Evolutionary conservation across 1,284 basidiomycete genomes (phyloP).

Genomic region (Rhizoctonia solani): DNA sequence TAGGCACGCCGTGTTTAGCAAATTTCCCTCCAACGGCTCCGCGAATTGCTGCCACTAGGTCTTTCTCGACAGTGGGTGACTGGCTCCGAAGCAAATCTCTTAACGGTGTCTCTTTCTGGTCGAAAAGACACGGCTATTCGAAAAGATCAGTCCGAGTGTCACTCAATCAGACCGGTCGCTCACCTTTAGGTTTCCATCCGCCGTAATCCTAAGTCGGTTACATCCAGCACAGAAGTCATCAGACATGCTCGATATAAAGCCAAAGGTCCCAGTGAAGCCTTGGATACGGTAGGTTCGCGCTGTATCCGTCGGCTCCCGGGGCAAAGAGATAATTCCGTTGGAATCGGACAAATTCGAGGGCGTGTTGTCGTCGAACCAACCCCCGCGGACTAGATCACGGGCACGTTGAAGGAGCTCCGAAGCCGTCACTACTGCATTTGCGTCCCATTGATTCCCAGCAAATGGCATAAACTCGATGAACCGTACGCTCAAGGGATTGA

Average conservation of each 20-base stretch:
- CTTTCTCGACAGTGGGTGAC: slow-evolving; percentile 54
- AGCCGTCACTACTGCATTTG: slow-evolving; percentile 8
- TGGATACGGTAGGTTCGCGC: slow-evolving; percentile 78
- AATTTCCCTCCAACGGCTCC: slow-evolving; percentile 73
- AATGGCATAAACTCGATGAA: slow-evolving; percentile 97
- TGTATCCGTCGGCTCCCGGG: slow-evolving; percentile 70
- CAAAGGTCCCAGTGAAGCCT: slow-evolving; percentile 72
- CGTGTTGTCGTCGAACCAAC: slow-evolving; percentile 18
- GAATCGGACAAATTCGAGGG: slow-evolving; percentile 44
- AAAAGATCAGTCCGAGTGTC: not conserved
- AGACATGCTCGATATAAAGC: slow-evolving; percentile 91
- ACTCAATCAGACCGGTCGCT: slow-evolving; percentile 29
- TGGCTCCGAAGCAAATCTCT: slow-evolving; percentile 67
- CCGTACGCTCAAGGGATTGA: slow-evolving; percentile 68
- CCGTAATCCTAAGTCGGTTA: slow-evolving; percentile 81
- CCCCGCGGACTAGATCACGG: not conserved
- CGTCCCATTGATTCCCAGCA: slow-evolving; percentile 58
- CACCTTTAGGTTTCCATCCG: slow-evolving; percentile 89
- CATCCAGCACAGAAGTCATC: slow-evolving; percentile 89
- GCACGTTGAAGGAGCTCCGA: slow-evolving; percentile 7
- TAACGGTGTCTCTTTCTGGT: slow-evolving; percentile 80
- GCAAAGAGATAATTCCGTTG: slow-evolving; percentile 64
- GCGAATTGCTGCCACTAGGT: slow-evolving; percentile 66
- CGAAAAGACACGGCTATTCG: slow-evolving; percentile 80
- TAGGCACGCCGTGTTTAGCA: slow-evolving; percentile 67